Evolutionary conservation across 495 filamentous ascomycete genomes (phyloP), one percentile per base, ranked within the genome.

Genomic region (Chaetomium fimeti): DNA sequence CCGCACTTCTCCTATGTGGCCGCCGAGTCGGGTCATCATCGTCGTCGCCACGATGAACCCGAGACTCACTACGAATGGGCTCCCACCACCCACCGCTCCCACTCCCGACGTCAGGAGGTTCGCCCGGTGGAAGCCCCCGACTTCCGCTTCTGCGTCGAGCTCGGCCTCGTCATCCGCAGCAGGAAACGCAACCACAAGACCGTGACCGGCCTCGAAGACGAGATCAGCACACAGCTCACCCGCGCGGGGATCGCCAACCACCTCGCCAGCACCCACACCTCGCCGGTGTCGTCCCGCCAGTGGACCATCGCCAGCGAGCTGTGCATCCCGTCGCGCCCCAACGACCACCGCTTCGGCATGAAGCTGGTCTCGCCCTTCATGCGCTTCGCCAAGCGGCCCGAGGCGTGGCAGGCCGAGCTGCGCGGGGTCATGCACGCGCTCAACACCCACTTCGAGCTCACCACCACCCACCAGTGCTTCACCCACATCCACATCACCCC

Each of bases 401-500:
- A 59, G 29, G n/a, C 32, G 13, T 69, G 70, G 68, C 62, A 69
- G 38, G 22, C 47, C 2, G 63, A 66, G 32, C 47, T 75, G 11
- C 62, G 55, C 38, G 20, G 12, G 45, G 55, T 74, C 28, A 20
- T 73, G 25, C 55, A 56, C 25, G 29, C 66, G 12, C 69, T 75
- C 51, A 62, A 75, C 65, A 25, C 18, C 15, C 48, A 72, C 64
- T 73, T 73, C 43, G 71, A 75, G 59, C 43, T 67, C 25, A 70
- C 71, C 27, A 65, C 64, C 22, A 53, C 56, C 20, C 72, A 73
- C 61, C 61, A 68, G 18, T 75, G 71, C 69, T 60, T 58, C 60
- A 73, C 72, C 13, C 62, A 65, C 61, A 51, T 75, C 47, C 71
- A 75, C 60, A 42, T 75, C 51, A 65, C 70, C 32, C 72, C 72